Percentiles rank a stretch among this genome's conserved stretches.
Conservation (phyloP, 305 asterid genomes). For the Fraxinus dipetala region DNA sequence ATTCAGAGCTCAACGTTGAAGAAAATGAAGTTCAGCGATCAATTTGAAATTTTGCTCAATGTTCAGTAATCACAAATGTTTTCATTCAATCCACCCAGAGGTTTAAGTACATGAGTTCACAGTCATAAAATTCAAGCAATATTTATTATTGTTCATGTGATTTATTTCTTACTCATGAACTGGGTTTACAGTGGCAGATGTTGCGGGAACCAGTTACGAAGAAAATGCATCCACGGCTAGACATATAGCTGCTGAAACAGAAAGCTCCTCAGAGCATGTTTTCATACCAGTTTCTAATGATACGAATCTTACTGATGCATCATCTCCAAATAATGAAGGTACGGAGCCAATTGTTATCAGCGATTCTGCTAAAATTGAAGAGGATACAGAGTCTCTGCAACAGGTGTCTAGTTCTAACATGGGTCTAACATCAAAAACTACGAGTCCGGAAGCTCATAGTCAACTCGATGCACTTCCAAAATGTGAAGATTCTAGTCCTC, state of each 20-base stretch:
- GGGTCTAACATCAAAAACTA: slow-evolving; percentile 23
- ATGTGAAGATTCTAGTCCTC: slow-evolving; percentile 19
- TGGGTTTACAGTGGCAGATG: slow-evolving; percentile 34
- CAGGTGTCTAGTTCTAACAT: slow-evolving; percentile 24
- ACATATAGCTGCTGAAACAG: slow-evolving; percentile 28
- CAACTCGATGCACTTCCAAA: slow-evolving; percentile 19
- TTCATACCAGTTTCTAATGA: background rate
- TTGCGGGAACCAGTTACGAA: slow-evolving; percentile 20
- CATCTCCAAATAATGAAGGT: slow-evolving; percentile 16
- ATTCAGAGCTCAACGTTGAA: background rate
- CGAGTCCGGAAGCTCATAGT: slow-evolving; percentile 21
- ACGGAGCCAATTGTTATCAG: slow-evolving; percentile 20
- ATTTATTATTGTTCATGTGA: slow-evolving; percentile 19
- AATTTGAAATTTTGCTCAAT: background rate
- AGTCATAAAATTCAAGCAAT: background rate
- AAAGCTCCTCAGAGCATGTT: slow-evolving; percentile 23
- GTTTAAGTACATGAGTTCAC: background rate
- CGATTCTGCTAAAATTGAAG: slow-evolving; percentile 32
- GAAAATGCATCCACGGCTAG: slow-evolving; percentile 23
- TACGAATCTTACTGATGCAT: slow-evolving; percentile 17
- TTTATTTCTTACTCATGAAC: slow-evolving; percentile 21
- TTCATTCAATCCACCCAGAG: background rate
- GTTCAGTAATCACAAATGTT: background rate
- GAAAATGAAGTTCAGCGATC: background rate
- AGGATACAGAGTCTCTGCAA: slow-evolving; percentile 24